These are phyloP conservation scores for Aspergillus homomorphus DNA, from an alignment of 495 filamentous ascomycete species.

Conservation along the genomic window DNA sequence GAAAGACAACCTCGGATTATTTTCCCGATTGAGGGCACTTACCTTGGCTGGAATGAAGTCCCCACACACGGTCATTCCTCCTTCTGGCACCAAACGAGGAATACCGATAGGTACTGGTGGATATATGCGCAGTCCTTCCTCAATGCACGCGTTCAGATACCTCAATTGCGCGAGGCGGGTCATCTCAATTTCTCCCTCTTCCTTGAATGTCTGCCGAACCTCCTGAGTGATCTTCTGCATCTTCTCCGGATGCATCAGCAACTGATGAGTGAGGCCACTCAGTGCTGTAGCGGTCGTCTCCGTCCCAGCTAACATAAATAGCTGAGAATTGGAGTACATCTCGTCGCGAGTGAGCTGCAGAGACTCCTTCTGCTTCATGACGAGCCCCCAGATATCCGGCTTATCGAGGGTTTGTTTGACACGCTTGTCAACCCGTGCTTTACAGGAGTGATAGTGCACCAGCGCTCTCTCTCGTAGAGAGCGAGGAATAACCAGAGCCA, in stretches of 20 bases:
- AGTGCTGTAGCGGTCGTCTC: constrained; percentile 58
- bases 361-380: constrained; percentile 10
- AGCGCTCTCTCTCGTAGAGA: constrained; percentile 2
- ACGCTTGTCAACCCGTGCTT: constrained; percentile 6
- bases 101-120: constrained; percentile 47
- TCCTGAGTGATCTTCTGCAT: constrained; percentile 42
- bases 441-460: constrained; percentile 7
- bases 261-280: constrained; percentile 45
- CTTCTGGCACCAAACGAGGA: constrained; percentile 38
- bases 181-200: constrained; percentile 49
- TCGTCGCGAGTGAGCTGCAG: constrained; percentile 10
- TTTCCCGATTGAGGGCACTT: background rate
- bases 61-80: constrained; percentile 42
- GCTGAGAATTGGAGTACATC: constrained; percentile 19
- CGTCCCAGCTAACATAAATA: constrained; percentile 48
- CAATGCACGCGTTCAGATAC: constrained; percentile 49
- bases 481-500: background rate
- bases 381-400: constrained; percentile 13
- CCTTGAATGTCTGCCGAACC: constrained; percentile 44
- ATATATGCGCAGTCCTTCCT: constrained; percentile 54
- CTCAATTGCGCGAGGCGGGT: constrained; percentile 36
- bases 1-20: background rate
- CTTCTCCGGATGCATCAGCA: constrained; percentile 42
- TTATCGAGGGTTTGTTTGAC: background rate
- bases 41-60: constrained; percentile 35